A percentile compares a stretch with the other conserved stretches of the same genome.
Evolutionary conservation across 139 green algal species (phyloP).

Genomic region (Spirogloea muscicola): DNA sequence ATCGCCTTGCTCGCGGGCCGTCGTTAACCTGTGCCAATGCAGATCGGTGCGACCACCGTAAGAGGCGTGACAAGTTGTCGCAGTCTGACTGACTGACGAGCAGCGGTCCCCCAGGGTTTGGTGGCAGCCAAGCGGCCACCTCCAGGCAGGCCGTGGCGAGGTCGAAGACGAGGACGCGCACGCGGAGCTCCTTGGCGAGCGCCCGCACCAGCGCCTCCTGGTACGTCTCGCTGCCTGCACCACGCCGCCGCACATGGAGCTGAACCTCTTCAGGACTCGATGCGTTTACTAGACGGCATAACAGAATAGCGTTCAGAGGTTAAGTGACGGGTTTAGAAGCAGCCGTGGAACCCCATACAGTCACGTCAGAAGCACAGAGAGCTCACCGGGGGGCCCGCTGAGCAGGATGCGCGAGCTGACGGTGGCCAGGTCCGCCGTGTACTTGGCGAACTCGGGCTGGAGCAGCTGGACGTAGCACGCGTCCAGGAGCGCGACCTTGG

Average conservation of each 20-base stretch:
- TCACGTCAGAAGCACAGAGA: not conserved
- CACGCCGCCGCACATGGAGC: not conserved
- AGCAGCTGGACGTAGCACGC: constrained; percentile 20
- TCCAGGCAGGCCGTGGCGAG: constrained; percentile 1
- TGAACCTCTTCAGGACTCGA: not conserved
- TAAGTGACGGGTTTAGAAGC: too few relatives aligned
- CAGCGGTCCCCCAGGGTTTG: not conserved
- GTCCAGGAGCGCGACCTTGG: constrained; percentile 25
- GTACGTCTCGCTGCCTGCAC: constrained; percentile 38
- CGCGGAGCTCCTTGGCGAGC: constrained; percentile 23
- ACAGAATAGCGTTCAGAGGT: not conserved
- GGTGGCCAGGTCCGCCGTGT: constrained; percentile 23
- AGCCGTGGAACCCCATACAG: not conserved
- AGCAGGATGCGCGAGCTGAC: constrained; percentile 37
- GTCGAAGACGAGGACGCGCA: constrained; percentile 40
- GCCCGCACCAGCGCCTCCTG: constrained; percentile 40
- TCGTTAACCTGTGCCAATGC: too few relatives aligned
- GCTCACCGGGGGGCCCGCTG: constrained; percentile 20
- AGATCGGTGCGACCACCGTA: not conserved
- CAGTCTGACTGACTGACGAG: too few relatives aligned
- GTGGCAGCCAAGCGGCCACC: not conserved
- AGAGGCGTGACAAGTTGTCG: not conserved
- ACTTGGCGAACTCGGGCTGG: constrained; percentile 35
- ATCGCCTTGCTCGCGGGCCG: too few relatives aligned
- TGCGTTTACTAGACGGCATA: not conserved